Evolutionary conservation across 495 filamentous ascomycete genomes (phyloP), one percentile per base, ranked within the genome.

Genomic region (Podospora sp.): DNA sequence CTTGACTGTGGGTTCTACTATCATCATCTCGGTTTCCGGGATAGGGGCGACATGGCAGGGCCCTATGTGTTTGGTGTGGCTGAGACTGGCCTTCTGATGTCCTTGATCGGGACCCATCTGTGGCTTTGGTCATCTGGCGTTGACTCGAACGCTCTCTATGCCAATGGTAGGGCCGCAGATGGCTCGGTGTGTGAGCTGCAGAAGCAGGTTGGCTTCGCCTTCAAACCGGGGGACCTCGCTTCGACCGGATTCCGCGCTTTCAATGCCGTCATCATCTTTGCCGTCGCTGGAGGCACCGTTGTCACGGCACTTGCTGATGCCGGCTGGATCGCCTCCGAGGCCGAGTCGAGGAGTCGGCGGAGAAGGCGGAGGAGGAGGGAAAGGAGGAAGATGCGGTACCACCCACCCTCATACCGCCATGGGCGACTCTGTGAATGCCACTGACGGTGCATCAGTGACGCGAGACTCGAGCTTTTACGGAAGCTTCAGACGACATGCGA

Each of bases 91-190:
- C 51, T 77, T 0, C 57, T 77, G 25, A 46, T 78, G 1, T 60
- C 78, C 16, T 72, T 75, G 0, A 51, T 77, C 11, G 62, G 72
- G 0, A 70, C 78, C 53, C 73, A 81, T 65, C 35, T 80, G 1
- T 83, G 79, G 78, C 81, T 82, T 57, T 82, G 79, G 79, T 61
- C 52, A 0, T 35, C 65, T 0, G 75, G 72, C 0, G 64, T 76
- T 0, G 65, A 70, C 18, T 67, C 56, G 16, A 22, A 0, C 6
- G 35, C 25, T 6, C 57, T 68, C 8, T 20, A 63, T 21, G 46
- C 24, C 22, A 26, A 12, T 14, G 61, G 26, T 16, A 63, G 46
- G 18, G 18, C 62, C 27, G 24, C 25, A 25, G 22, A 24, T 18
- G 66, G 36, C 0, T 16, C 6, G 14, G 18, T 18, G 9, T 68